These are phyloP conservation scores for Nicotiana obtusifolia DNA, from an alignment of 257 asterid genomes.

Conservation along the genomic window DNA sequence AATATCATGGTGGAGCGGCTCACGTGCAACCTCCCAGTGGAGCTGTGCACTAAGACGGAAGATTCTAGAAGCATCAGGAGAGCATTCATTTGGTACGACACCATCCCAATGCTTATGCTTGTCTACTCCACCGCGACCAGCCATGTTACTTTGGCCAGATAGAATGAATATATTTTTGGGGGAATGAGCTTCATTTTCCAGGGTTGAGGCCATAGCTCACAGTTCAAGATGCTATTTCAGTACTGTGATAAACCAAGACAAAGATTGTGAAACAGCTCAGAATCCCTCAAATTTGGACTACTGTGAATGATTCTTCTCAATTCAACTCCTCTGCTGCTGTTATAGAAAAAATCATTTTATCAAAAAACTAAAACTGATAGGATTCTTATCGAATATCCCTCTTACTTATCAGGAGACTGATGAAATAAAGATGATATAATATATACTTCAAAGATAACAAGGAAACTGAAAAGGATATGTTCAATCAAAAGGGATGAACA, in stretches of 20 bases:
- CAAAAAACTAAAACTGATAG: not conserved
- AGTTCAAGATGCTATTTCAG: too few species aligned
- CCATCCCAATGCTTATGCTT: slow-evolving; percentile 61
- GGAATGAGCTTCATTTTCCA: slow-evolving; percentile 24
- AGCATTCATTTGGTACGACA: slow-evolving; percentile 58
- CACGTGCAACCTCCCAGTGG: slow-evolving; percentile 67
- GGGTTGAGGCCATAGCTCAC: slow-evolving; percentile 13
- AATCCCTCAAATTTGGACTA: not conserved
- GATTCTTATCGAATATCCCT: not conserved
- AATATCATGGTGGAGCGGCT: slow-evolving; percentile 83
- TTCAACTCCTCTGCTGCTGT: not conserved
- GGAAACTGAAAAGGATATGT: not conserved
- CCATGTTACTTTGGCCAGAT: slow-evolving; percentile 98
- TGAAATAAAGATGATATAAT: not conserved
- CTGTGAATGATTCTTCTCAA: not conserved
- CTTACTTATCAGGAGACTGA: not conserved
- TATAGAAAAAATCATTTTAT: not conserved
- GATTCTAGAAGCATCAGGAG: slow-evolving; percentile 45
- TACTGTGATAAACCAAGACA: not conserved
- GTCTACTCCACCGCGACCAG: slow-evolving; percentile 90
- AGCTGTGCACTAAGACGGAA: slow-evolving; percentile 55
- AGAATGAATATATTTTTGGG: slow-evolving; percentile 63
- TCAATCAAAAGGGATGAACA: not conserved
- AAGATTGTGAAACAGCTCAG: not conserved
- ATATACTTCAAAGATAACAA: not conserved